Conservation (phyloP, 331 rosid species). For the Malus hybrid region DNA sequence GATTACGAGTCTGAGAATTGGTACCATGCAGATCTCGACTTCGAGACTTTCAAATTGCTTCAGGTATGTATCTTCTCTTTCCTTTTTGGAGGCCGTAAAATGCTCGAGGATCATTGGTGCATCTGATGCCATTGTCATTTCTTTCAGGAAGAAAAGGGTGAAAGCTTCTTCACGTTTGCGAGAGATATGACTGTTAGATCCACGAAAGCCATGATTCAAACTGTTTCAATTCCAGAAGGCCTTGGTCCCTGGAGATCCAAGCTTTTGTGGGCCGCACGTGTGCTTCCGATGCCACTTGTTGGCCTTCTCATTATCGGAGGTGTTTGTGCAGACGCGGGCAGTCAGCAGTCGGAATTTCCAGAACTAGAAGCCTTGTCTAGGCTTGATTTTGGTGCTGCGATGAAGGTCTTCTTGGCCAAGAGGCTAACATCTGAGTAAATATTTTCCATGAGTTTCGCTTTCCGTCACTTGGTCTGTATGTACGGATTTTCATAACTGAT, state of each 20-base stretch:
- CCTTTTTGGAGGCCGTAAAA: not conserved
- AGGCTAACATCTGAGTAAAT: slow-evolving; percentile 75
- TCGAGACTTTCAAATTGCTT: slow-evolving; percentile 74
- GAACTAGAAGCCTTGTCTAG: slow-evolving; percentile 92
- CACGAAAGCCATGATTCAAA: slow-evolving; percentile 67
- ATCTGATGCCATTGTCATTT: slow-evolving; percentile 10
- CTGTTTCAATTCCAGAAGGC: slow-evolving; percentile 54
- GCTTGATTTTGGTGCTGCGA: slow-evolving; percentile 87
- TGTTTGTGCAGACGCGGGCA: slow-evolving; percentile 67
- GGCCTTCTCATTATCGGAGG: slow-evolving; percentile 79
- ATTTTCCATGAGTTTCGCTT: not conserved
- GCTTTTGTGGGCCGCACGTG: slow-evolving; percentile 91
- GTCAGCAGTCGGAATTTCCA: slow-evolving; percentile 65
- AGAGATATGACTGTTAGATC: slow-evolving; percentile 84
- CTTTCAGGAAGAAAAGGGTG: slow-evolving; percentile 79
- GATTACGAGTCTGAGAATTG: slow-evolving; percentile 66
- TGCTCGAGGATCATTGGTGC: not conserved
- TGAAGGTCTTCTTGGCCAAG: slow-evolving; percentile 90
- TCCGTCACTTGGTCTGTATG: not conserved
- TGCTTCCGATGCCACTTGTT: slow-evolving; percentile 95
- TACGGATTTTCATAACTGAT: not conserved
- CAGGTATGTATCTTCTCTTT: slow-evolving; percentile 45
- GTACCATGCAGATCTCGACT: slow-evolving; percentile 97
- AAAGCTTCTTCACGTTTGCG: slow-evolving; percentile 86
- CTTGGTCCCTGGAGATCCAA: slow-evolving; percentile 86